A percentile compares a stretch with the other conserved stretches of the same genome.
Evolutionary conservation across 176 grass and related monocot genomes (phyloP).

Genomic region (Eleusine coracana): DNA sequence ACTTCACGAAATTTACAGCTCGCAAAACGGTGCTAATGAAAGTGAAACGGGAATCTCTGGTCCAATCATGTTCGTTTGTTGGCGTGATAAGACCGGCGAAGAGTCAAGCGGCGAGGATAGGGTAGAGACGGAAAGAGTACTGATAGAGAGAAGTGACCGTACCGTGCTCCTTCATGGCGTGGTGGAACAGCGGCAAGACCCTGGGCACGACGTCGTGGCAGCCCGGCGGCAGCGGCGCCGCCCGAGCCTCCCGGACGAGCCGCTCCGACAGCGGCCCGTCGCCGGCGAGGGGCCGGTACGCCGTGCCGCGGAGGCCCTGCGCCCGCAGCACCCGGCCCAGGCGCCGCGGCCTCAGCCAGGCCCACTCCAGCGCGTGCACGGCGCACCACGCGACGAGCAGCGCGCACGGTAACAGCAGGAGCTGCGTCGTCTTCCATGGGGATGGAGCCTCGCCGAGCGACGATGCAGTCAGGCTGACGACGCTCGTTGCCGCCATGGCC

Average conservation of each 20-base stretch:
- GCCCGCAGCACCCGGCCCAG: constrained; percentile 29
- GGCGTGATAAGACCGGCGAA: neutral
- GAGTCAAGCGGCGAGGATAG: neutral
- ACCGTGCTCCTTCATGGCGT: constrained; percentile 43
- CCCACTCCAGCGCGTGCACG: constrained; percentile 32
- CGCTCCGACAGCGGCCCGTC: constrained; percentile 20
- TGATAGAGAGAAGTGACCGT: neutral
- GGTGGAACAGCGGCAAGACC: constrained; percentile 32
- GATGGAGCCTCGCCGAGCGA: neutral
- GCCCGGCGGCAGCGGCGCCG: constrained; percentile 17
- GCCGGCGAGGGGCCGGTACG: constrained; percentile 37
- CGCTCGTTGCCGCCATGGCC: constrained; percentile 1
- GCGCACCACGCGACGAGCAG: constrained; percentile 31
- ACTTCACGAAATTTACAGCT: neutral
- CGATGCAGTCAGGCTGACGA: neutral
- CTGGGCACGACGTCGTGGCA: constrained; percentile 45
- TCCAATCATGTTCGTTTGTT: neutral
- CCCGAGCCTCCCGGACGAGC: constrained; percentile 39
- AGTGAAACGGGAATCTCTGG: neutral
- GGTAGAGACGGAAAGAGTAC: no score
- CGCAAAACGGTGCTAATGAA: neutral
- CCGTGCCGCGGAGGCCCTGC: constrained; percentile 49
- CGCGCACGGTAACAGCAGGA: neutral
- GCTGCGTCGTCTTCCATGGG: neutral
- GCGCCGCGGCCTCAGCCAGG: constrained; percentile 46